phyloP scores from a whole-genome alignment of 805 yeast species.

The Candida glaebosa region DNA sequence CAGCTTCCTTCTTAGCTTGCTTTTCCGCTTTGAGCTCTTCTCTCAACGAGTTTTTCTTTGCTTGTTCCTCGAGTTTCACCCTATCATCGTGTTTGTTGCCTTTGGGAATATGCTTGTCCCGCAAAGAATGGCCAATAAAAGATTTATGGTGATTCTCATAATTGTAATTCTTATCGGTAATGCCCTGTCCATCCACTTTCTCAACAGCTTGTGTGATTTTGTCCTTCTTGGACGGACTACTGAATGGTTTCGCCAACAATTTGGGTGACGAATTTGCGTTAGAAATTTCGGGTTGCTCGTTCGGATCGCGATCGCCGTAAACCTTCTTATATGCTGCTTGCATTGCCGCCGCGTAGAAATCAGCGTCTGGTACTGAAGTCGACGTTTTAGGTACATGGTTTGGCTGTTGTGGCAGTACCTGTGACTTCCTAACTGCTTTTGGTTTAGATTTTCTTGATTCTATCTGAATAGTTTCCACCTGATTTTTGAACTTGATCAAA shows the following conservation, averaged over 20 bases:
- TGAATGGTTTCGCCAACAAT: constrained; percentile 2
- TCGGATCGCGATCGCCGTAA: constrained; percentile 37
- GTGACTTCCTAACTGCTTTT: constrained; percentile 8
- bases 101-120: constrained; percentile 15
- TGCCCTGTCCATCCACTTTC: constrained; percentile 12
- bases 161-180: constrained; percentile 15
- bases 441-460: constrained; percentile 8
- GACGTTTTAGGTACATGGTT: constrained; percentile 4
- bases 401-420: not conserved
- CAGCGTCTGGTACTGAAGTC: constrained; percentile 35
- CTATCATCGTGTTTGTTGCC: constrained; percentile 19
- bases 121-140: constrained; percentile 29
- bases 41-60: constrained; percentile 14
- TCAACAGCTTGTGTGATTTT: constrained; percentile 1
- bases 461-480: constrained; percentile 36
- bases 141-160: constrained; percentile 32
- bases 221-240: not conserved
- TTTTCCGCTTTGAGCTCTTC: constrained; percentile 14
- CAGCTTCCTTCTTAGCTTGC: constrained; percentile 11
- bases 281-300: not conserved
- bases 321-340: constrained; percentile 56
- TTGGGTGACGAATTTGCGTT: constrained; percentile 6
- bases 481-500: constrained; percentile 36
- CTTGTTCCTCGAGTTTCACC: constrained; percentile 16
- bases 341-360: constrained; percentile 53